Conservation (phyloP, 2,329 filamentous ascomycete species). For the Amylocarpus encephaloides region DNA sequence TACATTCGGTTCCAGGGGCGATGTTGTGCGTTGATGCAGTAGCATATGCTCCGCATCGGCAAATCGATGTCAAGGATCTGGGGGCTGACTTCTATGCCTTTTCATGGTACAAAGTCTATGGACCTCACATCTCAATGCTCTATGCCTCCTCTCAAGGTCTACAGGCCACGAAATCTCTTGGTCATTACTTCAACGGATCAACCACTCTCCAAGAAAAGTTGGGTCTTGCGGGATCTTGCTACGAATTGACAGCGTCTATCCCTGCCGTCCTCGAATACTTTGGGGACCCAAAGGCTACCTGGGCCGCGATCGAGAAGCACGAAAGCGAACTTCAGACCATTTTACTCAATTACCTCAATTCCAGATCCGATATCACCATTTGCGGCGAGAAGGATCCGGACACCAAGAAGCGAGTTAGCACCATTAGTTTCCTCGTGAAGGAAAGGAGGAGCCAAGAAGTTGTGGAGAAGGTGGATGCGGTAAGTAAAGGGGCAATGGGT, state of each 20-base stretch:
- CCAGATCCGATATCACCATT: constrained; percentile 47
- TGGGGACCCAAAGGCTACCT: constrained; percentile 35
- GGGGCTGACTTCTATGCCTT: constrained; percentile 74
- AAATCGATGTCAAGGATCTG: constrained; percentile 60
- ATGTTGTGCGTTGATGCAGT: constrained; percentile 70
- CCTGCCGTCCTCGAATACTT: constrained; percentile 58
- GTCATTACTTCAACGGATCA: constrained; percentile 62
- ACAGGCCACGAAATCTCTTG: constrained; percentile 47
- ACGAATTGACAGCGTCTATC: constrained; percentile 61
- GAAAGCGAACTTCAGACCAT: constrained; percentile 54
- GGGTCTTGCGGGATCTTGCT: constrained; percentile 61
- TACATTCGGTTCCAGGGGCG: constrained; percentile 44
- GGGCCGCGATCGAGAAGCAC: constrained; percentile 48
- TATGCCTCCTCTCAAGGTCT: constrained; percentile 57
- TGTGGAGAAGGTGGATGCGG: constrained; percentile 55
- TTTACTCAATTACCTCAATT: constrained; percentile 53
- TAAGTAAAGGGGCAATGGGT: constrained; percentile 46
- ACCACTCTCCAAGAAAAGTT: constrained; percentile 59
- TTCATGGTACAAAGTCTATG: constrained; percentile 77
- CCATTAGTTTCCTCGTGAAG: constrained; percentile 59
- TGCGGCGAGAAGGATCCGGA: constrained; percentile 49
- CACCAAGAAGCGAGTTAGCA: constrained; percentile 49
- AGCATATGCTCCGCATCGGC: constrained; percentile 67
- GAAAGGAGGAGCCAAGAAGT: constrained; percentile 50
- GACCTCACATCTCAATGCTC: constrained; percentile 65